Conservation (phyloP, 1,284 basidiomycete species). For the Moniliella sp. region DNA sequence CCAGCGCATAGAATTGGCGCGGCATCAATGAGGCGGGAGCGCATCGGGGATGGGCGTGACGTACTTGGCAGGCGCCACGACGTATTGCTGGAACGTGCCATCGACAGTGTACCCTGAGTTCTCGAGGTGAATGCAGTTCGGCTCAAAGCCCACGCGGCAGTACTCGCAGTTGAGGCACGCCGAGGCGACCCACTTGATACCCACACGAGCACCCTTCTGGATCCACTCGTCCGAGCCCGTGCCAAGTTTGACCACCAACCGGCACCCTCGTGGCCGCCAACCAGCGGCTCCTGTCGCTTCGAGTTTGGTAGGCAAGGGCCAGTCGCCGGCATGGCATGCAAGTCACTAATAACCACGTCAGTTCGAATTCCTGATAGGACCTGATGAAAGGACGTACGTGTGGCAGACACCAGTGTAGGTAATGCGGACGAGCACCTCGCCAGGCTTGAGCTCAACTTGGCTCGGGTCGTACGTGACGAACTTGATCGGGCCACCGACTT, state of each 20-base stretch:
- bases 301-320: too few relatives aligned
- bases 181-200: conserved; percentile 47
- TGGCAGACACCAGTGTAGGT: conserved; percentile 18
- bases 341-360: too few relatives aligned
- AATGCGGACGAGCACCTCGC: conserved; percentile 61
- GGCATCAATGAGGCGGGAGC: too few relatives aligned
- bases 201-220: conserved; percentile 55
- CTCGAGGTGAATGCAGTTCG: conserved; percentile 34
- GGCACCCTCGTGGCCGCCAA: conserved; percentile 60
- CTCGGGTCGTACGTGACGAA: too few relatives aligned
- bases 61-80: conserved; percentile 46
- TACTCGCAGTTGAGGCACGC: conserved; percentile 51
- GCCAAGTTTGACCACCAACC: conserved; percentile 54
- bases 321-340: too few relatives aligned
- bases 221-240: conserved; percentile 43
- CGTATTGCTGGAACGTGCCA: conserved; percentile 55
- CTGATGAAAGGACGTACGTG: conserved; percentile 34
- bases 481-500: conserved; percentile 16
- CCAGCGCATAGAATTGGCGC: conserved; percentile 58
- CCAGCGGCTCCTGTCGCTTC: too few relatives aligned
- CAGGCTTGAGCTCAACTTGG: too few relatives aligned
- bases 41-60: conserved; percentile 40
- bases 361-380: too few relatives aligned
- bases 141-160: conserved; percentile 52
- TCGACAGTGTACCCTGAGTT: conserved; percentile 44